Percentiles rank a stretch among this genome's conserved stretches.
These are phyloP conservation scores for Komagataella kurtzmanii DNA, from an alignment of 805 yeast genomes.

Conservation along the genomic window DNA sequence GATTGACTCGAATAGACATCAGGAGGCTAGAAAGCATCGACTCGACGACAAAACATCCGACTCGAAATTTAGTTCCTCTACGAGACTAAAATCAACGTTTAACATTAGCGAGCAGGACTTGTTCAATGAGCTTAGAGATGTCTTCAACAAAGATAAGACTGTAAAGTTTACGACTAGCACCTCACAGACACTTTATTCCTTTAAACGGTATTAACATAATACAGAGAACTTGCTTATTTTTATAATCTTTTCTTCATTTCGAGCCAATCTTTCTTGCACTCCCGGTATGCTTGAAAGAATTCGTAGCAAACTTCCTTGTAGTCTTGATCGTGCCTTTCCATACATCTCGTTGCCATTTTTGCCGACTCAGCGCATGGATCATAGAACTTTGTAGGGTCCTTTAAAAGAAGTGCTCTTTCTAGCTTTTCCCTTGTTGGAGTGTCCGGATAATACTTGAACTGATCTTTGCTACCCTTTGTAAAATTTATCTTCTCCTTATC, in stretches of 20 bases:
- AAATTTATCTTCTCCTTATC: constrained; percentile 37
- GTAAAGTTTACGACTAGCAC: neutral
- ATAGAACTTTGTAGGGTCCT: constrained; percentile 72
- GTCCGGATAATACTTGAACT: constrained; percentile 72
- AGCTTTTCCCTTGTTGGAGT: constrained; percentile 65
- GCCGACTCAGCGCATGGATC: constrained; percentile 92
- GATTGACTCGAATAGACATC: neutral
- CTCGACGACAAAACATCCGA: neutral
- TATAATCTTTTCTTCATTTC: constrained; percentile 1
- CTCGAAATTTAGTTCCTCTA: neutral
- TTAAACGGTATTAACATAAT: neutral
- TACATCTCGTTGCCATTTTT: constrained; percentile 73
- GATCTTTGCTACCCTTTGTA: constrained; percentile 32
- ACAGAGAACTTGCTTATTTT: neutral
- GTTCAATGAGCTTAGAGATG: neutral
- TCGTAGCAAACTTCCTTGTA: constrained; percentile 54
- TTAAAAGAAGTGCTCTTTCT: constrained; percentile 53
- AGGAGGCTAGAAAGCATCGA: neutral
- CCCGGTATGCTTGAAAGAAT: constrained; percentile 86
- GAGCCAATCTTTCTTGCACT: constrained; percentile 75
- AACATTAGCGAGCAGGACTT: neutral
- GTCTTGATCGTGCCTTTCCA: constrained; percentile 67
- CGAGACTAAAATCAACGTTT: neutral
- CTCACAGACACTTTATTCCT: neutral
- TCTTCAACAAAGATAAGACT: neutral